Evolutionary conservation across 148 eudicot genomes (phyloP).

Genomic region (Rhododendron ovatum): DNA sequence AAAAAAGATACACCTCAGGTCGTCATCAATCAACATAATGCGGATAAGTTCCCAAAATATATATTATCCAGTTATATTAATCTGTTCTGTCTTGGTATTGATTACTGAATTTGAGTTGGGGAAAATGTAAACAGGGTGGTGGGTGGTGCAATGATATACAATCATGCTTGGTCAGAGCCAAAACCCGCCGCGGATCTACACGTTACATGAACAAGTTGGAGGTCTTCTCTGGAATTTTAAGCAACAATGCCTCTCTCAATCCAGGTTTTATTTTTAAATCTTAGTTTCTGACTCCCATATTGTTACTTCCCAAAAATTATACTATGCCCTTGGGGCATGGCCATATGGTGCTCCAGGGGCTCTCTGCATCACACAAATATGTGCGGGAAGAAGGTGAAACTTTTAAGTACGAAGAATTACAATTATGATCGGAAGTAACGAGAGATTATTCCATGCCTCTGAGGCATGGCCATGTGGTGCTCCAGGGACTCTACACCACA

Average conservation of each 20-base stretch:
- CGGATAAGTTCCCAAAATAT: not conserved
- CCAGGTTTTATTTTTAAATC: constrained; percentile 43
- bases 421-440: too few species aligned
- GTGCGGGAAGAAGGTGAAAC: too few species aligned
- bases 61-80: too few species aligned
- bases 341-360: too few species aligned
- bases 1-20: not conserved
- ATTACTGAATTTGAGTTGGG: not conserved
- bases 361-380: too few species aligned
- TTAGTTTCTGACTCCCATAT: not conserved
- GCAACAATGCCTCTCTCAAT: constrained; percentile 66
- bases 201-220: constrained; percentile 60
- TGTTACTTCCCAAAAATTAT: not conserved
- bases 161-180: constrained; percentile 72
- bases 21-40: not conserved
- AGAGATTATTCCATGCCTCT: too few species aligned
- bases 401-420: too few species aligned
- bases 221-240: constrained; percentile 71
- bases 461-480: too few species aligned
- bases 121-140: constrained; percentile 61
- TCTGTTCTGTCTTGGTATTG: not conserved
- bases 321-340: too few species aligned
- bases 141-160: constrained; percentile 91
- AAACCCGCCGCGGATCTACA: constrained; percentile 77
- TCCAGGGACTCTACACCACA: too few species aligned